phyloP scores from a whole-genome alignment of 768 basidiomycete species.

The Russula sp. region DNA sequence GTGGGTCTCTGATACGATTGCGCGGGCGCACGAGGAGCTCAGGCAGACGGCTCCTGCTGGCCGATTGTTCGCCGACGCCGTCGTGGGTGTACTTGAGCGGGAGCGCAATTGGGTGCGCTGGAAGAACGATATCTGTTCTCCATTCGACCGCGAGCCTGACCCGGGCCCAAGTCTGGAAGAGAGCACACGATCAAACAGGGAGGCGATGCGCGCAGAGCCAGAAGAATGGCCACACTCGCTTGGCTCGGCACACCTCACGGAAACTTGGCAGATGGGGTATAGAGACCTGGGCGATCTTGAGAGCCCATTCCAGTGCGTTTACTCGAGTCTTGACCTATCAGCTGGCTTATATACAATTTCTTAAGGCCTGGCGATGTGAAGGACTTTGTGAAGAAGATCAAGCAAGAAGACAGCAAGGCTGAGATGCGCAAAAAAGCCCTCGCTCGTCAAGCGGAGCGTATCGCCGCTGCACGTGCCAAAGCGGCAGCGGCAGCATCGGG shows the following conservation, averaged over 20 bases:
- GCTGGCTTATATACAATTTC: constrained; percentile 11
- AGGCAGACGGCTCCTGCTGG: constrained; percentile 76
- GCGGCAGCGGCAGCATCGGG: constrained; percentile 28
- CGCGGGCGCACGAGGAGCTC: constrained; percentile 49
- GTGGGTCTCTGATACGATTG: constrained; percentile 70
- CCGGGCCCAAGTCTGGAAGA: constrained; percentile 54
- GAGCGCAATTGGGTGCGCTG: constrained; percentile 89
- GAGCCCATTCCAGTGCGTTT: constrained; percentile 57
- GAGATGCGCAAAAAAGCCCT: constrained; percentile 43
- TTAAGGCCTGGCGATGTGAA: constrained; percentile 65
- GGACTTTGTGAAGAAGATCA: constrained; percentile 66
- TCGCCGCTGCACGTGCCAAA: constrained; percentile 41
- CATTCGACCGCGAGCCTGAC: constrained; percentile 70
- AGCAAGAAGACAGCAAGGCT: constrained; percentile 59
- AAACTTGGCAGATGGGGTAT: constrained; percentile 83
- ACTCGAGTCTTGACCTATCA: background rate
- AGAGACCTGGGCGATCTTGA: constrained; percentile 55
- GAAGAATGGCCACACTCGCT: constrained; percentile 58
- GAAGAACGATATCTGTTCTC: constrained; percentile 78
- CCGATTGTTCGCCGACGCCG: constrained; percentile 68
- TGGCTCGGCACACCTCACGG: constrained; percentile 67
- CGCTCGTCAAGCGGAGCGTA: constrained; percentile 34
- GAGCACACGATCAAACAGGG: constrained; percentile 47
- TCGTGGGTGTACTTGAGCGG: constrained; percentile 62
- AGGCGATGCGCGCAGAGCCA: constrained; percentile 51